Evolutionary conservation across 495 filamentous ascomycete species (phyloP), one percentile per base, ranked within the genome.

Genomic region (Aspergillus heteromorphus): DNA sequence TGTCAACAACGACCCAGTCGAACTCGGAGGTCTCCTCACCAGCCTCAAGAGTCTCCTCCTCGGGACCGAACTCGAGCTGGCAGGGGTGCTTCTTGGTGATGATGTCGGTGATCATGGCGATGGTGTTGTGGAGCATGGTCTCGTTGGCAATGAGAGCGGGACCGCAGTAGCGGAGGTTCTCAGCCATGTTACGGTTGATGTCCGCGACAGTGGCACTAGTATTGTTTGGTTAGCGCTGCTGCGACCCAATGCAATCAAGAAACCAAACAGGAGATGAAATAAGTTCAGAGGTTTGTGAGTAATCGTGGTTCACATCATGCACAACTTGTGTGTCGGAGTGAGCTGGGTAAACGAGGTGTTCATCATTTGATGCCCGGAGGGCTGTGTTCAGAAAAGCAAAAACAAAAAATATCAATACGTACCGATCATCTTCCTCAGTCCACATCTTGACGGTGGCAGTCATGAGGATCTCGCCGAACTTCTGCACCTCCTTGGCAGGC

Each of bases 1-100:
- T 96, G 71, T 98, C 93, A 47, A 98, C 87, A 41, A 95, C 84
- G 21, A 95, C 81, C 93, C 93, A 97, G 73, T 97, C 93, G 65
- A 92, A 97, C 76, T 98, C 93, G 16, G 93, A 92, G 16, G 85
- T 87, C 64, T 93, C 91, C 30, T 92, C 86, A 23, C 84, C 74
- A 21, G 83, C 77, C 48, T 82, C 82, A 34, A 83, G 72, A 30
- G 83, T 76, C 58, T 90, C 87, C 38, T 85, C 84, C 45, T 90
- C 90, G 48, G 87, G 85, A 17, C 82, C 88, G 36, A 91, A 82
- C 66, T 97, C 93, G 59, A 91, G 77, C 72, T 98, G 93, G 75
- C 91, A 97, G 53, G 88, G 84, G 76, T 98, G 93, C 57, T 86
- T 80, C 69, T 92, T 91, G 55, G 83, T 90, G 65, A 97, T 85